These are phyloP conservation scores for Neonectria ditissima DNA, from an alignment of 2,329 filamentous ascomycete species.

Conservation along the genomic window DNA sequence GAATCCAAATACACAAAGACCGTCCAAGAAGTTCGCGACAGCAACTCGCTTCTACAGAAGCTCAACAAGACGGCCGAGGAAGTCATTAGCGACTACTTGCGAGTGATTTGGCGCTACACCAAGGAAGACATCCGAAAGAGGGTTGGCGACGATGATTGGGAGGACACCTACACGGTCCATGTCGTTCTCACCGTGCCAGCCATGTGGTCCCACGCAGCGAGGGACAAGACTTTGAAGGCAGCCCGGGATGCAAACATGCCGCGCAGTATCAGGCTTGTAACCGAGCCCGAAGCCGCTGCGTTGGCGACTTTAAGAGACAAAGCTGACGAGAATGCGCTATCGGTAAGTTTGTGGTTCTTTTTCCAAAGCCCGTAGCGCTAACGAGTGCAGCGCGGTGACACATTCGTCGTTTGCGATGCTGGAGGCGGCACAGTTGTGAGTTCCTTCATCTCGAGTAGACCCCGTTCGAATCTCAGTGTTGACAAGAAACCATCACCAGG, in stretches of 20 bases:
- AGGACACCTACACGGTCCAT: neutral
- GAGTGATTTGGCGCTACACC: neutral
- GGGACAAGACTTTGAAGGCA: constrained; percentile 2
- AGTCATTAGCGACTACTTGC: constrained; percentile 1
- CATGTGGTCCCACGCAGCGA: constrained; percentile 4
- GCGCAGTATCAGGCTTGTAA: neutral
- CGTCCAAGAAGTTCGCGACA: neutral
- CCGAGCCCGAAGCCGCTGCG: constrained; percentile 8
- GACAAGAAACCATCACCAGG: neutral
- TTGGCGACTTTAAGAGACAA: constrained; percentile 3
- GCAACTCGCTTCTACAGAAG: neutral
- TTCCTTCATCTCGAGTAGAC: neutral
- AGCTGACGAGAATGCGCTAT: neutral
- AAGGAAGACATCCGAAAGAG: constrained; percentile 8
- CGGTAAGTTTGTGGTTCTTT: neutral
- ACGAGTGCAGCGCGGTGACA: neutral
- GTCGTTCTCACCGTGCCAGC: constrained; percentile 10
- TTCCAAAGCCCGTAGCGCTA: neutral
- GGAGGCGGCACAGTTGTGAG: constrained; percentile 9
- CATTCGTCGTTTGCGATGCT: constrained; percentile 9
- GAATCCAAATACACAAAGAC: neutral
- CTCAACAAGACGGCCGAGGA: constrained; percentile 11
- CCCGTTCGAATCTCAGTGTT: neutral
- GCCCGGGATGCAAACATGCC: neutral
- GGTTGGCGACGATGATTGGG: neutral